These are phyloP conservation scores for Bryoerythrophyllum caledonicum DNA, from an alignment of 225 moss, liverwort and hornwort genomes.

Conservation along the genomic window DNA sequence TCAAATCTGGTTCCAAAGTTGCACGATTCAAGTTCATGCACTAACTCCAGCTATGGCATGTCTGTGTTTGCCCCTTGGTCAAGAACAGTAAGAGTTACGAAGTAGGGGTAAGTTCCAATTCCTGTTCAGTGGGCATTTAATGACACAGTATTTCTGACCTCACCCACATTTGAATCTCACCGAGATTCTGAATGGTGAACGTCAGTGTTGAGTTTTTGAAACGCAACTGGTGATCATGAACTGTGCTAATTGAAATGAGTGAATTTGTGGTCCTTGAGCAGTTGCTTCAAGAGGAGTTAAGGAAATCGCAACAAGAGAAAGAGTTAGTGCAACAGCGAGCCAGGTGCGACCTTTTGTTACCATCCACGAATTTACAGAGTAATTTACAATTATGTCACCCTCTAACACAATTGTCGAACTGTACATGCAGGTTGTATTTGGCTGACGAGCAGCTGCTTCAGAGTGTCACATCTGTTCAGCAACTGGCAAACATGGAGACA, in stretches of 20 bases:
- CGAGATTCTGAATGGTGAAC: background rate
- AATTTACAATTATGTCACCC: background rate
- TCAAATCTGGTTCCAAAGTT: background rate
- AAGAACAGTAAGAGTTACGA: constrained; percentile 38
- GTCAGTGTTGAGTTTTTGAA: background rate
- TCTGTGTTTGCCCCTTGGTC: constrained; percentile 19
- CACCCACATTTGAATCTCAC: background rate
- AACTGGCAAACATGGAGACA: constrained; percentile 59
- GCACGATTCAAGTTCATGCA: constrained; percentile 1
- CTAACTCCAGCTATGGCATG: constrained; percentile 30
- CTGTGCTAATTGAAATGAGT: background rate
- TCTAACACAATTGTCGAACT: background rate
- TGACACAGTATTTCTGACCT: background rate
- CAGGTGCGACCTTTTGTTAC: constrained; percentile 25
- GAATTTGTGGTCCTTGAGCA: constrained; percentile 24
- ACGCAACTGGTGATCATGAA: background rate
- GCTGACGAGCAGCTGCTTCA: constrained; percentile 55
- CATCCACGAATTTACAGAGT: background rate
- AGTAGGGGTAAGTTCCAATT: constrained; percentile 43
- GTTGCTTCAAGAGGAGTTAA: constrained; percentile 56
- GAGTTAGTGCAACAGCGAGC: constrained; percentile 53
- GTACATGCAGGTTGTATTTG: constrained; percentile 43
- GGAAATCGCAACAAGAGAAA: constrained; percentile 51
- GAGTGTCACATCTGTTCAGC: constrained; percentile 57
- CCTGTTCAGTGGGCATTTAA: background rate